Percentiles rank a stretch among this genome's conserved stretches.
These are phyloP conservation scores for Calonectria naviculata DNA, from an alignment of 2,329 filamentous ascomycete species.

Conservation along the genomic window DNA sequence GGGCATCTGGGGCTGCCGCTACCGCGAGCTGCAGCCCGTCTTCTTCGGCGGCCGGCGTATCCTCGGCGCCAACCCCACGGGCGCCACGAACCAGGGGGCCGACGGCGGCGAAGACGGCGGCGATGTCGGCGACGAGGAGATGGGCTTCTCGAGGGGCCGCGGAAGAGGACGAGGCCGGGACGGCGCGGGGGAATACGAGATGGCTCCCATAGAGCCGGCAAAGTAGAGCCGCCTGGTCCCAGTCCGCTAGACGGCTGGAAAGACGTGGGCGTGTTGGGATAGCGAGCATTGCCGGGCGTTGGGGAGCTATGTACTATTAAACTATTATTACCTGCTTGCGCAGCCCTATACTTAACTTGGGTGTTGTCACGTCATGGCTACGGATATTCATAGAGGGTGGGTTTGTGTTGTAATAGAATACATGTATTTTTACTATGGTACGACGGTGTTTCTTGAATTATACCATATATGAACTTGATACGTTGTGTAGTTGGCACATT, in stretches of 20 bases:
- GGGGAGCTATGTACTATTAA: conserved; percentile 27
- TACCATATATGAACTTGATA: too few species aligned
- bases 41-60: conserved; percentile 76
- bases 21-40: conserved; percentile 89
- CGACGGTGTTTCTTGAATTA: too few species aligned
- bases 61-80: conserved; percentile 63
- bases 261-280: conserved; percentile 27
- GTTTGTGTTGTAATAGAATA: conserved; percentile 11
- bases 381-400: not conserved
- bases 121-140: conserved; percentile 55
- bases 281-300: conserved; percentile 51
- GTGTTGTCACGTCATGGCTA: conserved; percentile 9
- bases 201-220: conserved; percentile 55
- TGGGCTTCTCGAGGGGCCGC: conserved; percentile 61
- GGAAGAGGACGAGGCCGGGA: conserved; percentile 65
- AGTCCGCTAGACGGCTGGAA: not conserved
- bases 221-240: conserved; percentile 30
- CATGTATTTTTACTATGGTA: not conserved
- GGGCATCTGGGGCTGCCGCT: conserved; percentile 91
- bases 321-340: conserved; percentile 8
- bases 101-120: conserved; percentile 32
- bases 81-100: conserved; percentile 48
- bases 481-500: too few species aligned
- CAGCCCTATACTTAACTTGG: conserved; percentile 8
- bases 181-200: conserved; percentile 72